Base-by-base conservation (phyloP, 1,284 basidiomycete genomes). In the Megacollybia platyphylla region DNA sequence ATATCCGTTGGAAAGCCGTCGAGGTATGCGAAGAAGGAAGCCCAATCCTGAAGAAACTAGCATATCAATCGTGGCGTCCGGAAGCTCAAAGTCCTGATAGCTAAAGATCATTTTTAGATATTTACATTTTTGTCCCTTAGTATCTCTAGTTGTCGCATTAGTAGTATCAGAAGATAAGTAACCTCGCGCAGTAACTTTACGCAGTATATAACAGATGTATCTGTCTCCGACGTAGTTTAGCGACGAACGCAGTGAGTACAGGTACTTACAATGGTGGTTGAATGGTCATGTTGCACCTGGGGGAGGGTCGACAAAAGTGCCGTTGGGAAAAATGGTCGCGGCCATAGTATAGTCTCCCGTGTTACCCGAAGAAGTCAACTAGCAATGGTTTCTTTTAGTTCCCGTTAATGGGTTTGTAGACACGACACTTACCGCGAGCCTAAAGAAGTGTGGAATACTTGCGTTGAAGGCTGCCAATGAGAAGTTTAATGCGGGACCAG, bases 321-420 rank as follows among this genome's bases (percentile, higher is more conserved):
- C 84, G 55, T 91, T 91, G 1, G 77, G 73, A 70, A 73, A 87
- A 18, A 87, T 63, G 4, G 71, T 79, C 5, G 84, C 88, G 2
- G 87, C 71, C 63, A 73, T 81, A 0, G 89, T 90, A 52, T 86
- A 94, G 58, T 91, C 89, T 10, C 85, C 87, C 8, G 73, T 63
- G 5, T 54, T 57, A 1, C 70, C 76, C 4, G 60, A 54, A 15
- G 55, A 67, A 39, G 70, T 72, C 44, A 73, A 76, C 84, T 88
- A 52, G 2, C 41, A 44, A 27, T 4, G 44, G 28, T 35, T 29
- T 32, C 18, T 27, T 8, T 35, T 15, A 10, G 7, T 9, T 15
- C 13, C 32, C 35, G n/a, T 8, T 44, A 40, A 43, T 32, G 15
- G 30, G 17, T 5, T 29, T 30, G 32, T 15, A 15, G 20, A 10